Evolutionary conservation across 352 stramenopile species (phyloP), one percentile per base, ranked within the genome.

Genomic region (Globisporangium canariense): DNA sequence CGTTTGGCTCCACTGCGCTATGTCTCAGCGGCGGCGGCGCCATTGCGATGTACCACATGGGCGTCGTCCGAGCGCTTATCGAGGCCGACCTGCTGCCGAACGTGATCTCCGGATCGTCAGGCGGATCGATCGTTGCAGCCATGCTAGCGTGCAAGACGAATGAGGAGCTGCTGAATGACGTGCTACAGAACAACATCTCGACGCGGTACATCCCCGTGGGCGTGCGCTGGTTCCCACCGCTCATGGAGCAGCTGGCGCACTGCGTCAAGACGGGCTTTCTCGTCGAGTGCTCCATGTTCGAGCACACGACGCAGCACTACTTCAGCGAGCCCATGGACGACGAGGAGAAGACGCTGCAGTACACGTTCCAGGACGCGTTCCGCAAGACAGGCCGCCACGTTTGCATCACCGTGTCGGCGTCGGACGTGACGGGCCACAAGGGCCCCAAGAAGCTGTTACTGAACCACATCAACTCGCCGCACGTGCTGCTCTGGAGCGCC

Each of bases 21-120:
- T 97, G 94, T 75, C 74, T 98, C 9, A 96, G 81, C 13, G 95
- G 94, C 50, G 95, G 94, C 16, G 93, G 94, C n/a, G 86, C 66
- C 63, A 95, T 91, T 63, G 87, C 90, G 1, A 98, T 98, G 93
- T 98, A 98, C 66, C 95, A 98, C 77, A 84, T 97, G 65, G 95
- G 95, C 32, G 90, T 97, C 10, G 89, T 98, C 11, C 81, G 83
- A 20, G 91, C 91, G 10, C 69, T 98, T 8, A 68, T 98, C 2
- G 84, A 98, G 28, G 83, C 81, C 0, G 83, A 92, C 45, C 38
- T 97, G 9, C 75, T 97, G 41, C 94, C 97, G 18, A 93, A 97
- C 60, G 92, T 98, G 7, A 93, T 98, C 47, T 97, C 88, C 4
- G 95, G 95, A 1, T 98, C 92, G 1, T 98, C 92, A 0, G 95